These are phyloP conservation scores for Exophiala sideris DNA, from an alignment of 2,329 filamentous ascomycete species.

Conservation along the genomic window DNA sequence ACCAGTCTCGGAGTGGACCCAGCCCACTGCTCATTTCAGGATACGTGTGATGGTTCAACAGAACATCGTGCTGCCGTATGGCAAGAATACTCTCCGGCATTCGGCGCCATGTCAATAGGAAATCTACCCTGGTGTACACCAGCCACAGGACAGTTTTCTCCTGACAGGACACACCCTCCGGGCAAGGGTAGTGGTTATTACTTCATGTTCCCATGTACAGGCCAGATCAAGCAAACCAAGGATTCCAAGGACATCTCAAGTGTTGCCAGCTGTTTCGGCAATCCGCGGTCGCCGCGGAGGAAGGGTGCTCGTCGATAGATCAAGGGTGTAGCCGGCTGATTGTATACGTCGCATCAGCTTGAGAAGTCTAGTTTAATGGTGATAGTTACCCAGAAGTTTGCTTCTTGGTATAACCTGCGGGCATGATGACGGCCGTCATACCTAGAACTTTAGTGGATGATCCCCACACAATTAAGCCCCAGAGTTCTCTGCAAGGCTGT, in stretches of 20 bases:
- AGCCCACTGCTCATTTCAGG: conserved; percentile 9
- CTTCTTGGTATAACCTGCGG: too few relatives aligned
- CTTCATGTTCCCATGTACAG: conserved; percentile 9
- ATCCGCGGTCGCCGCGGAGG: background rate
- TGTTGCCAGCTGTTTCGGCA: background rate
- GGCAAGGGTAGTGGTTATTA: background rate
- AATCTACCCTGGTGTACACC: conserved; percentile 3
- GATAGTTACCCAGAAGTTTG: too few relatives aligned
- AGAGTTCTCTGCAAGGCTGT: too few relatives aligned
- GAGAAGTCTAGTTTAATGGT: too few relatives aligned
- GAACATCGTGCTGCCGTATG: conserved; percentile 6
- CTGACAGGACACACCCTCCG: conserved; percentile 4
- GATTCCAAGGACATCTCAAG: conserved; percentile 4
- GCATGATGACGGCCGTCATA: too few relatives aligned
- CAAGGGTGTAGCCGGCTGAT: too few relatives aligned
- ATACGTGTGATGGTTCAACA: conserved; percentile 9
- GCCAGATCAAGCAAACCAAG: conserved; percentile 6
- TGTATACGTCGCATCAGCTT: too few relatives aligned
- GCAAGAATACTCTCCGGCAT: background rate
- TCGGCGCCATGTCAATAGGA: background rate
- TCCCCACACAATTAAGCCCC: too few relatives aligned
- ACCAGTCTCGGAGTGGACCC: conserved; percentile 7
- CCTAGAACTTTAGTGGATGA: too few relatives aligned
- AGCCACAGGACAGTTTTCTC: conserved; percentile 10
- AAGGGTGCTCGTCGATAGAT: background rate